phyloP scores from a whole-genome alignment of 2,329 filamentous ascomycete genomes.

The Colletotrichum sansevieriae region DNA sequence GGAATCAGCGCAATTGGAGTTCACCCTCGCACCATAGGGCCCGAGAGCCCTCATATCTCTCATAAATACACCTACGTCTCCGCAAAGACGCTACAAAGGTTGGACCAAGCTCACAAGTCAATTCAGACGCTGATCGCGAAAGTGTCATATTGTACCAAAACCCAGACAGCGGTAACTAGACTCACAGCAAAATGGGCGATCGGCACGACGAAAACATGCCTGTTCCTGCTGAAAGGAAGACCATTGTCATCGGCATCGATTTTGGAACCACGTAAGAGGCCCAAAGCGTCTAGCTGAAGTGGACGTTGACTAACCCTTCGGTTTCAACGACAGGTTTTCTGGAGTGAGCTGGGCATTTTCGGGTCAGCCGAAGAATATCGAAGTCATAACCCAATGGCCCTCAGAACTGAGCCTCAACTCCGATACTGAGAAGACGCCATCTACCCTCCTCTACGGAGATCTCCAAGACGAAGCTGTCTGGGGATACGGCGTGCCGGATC shows the following conservation, averaged over 20 bases:
- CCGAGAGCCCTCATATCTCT: background rate
- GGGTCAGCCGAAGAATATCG: slow-evolving; percentile 45
- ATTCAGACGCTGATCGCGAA: no score
- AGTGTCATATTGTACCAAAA: no score
- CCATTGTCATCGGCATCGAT: slow-evolving; percentile 57
- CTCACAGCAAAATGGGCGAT: background rate
- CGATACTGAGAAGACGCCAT: slow-evolving; percentile 51
- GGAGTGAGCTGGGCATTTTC: slow-evolving; percentile 57
- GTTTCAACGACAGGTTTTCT: slow-evolving; percentile 49
- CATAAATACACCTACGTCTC: background rate
- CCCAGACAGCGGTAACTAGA: background rate
- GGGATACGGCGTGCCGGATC: slow-evolving; percentile 49
- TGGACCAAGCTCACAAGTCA: no score
- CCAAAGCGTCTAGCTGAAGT: background rate
- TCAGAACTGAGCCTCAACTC: slow-evolving; percentile 43
- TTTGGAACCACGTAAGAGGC: slow-evolving; percentile 60
- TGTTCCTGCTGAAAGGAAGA: background rate
- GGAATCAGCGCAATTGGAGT: background rate
- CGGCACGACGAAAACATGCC: background rate
- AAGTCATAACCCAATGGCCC: slow-evolving; percentile 51
- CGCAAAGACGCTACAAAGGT: background rate
- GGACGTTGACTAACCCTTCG: background rate
- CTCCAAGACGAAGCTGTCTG: slow-evolving; percentile 40
- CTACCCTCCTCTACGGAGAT: slow-evolving; percentile 44
- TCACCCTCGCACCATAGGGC: background rate